Base-by-base conservation (phyloP, 345 rosid genomes). In the Pistacia atlantica region DNA sequence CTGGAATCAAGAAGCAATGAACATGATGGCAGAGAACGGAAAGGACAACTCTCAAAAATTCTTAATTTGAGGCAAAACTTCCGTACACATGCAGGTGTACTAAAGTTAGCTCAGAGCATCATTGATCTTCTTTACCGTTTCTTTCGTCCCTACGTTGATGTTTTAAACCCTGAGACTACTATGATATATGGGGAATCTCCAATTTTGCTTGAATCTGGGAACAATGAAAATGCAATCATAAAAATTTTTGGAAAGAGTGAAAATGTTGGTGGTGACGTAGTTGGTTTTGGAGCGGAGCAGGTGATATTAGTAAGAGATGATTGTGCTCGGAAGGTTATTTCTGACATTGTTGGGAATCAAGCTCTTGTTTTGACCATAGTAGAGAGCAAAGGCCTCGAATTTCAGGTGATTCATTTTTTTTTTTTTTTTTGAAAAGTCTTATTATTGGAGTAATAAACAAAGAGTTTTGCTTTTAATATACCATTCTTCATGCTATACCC, bases 61-160 rank as follows among this genome's bases (percentile, higher is more conserved):
- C 80, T 83, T 64, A 82, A 83, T 11, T 72, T 86, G 84, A 81
- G 70, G 73, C 89, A 85, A 67, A 88, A 90, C 75, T 86, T 88
- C 52, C 89, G 90, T 10, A 86, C 89, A 22, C 91, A 88, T 81
- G 78, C 66, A 67, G 87, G 88, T 64, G 82, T 90, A 18, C 77
- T 90, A 82, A 84, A 75, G 88, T 89, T 4, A 75, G 88, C 90
- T 4, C 91, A 87, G 62, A 89, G 89, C 74, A 79, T 89, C 12
- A 78, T 84, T 11, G 86, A 87, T 38, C 82, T 87, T 38, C 25
- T 22, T 22, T 22, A 22, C 0, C 25, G 25, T 22, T 22, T 22
- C 25, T 22, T 22, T 0, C 25, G 25, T 22, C 25, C 25, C 25
- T 22, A 22, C n/a, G 25, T 22, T 22, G 25, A 22, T 22, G 25